Conservation (phyloP, 495 filamentous ascomycete species). For the Collariella sp. region DNA sequence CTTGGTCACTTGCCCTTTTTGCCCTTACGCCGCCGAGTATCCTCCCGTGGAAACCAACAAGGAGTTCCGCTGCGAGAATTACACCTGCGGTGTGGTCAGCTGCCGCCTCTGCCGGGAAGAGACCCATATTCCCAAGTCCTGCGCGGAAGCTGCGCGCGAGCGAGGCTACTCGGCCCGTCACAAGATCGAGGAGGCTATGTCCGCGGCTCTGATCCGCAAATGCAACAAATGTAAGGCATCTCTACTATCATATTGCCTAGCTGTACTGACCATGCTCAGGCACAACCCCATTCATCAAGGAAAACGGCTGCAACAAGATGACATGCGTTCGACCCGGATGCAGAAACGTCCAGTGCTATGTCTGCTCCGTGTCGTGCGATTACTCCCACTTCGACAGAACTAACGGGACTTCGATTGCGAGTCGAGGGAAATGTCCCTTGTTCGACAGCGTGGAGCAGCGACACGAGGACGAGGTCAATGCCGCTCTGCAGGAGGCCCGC, state of each 20-base stretch:
- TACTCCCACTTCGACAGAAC: constrained; percentile 47
- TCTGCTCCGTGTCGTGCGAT: constrained; percentile 55
- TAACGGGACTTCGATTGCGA: constrained; percentile 35
- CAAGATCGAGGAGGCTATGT: constrained; percentile 75
- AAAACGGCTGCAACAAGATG: constrained; percentile 80
- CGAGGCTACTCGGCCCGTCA: constrained; percentile 51
- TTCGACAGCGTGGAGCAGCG: constrained; percentile 55
- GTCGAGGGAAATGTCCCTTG: constrained; percentile 51
- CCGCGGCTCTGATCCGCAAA: constrained; percentile 61
- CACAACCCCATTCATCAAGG: constrained; percentile 58
- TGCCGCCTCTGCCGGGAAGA: constrained; percentile 66
- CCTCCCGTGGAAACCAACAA: constrained; percentile 58
- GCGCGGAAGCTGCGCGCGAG: constrained; percentile 58
- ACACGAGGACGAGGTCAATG: constrained; percentile 56
- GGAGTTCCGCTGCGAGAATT: constrained; percentile 65
- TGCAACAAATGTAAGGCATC: constrained; percentile 54
- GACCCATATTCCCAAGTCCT: constrained; percentile 67
- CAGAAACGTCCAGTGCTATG: constrained; percentile 57
- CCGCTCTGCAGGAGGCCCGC: constrained; percentile 54
- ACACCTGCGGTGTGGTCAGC: constrained; percentile 55
- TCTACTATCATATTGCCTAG: not conserved
- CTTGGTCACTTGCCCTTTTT: constrained; percentile 70
- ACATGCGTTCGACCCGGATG: constrained; percentile 50
- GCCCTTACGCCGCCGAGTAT: constrained; percentile 67
- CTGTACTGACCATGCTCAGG: constrained; percentile 34